Percentiles rank a stretch among this genome's conserved stretches.
These are phyloP conservation scores for Kodamaea laetipori DNA, from an alignment of 805 yeast genomes.

Conservation along the genomic window DNA sequence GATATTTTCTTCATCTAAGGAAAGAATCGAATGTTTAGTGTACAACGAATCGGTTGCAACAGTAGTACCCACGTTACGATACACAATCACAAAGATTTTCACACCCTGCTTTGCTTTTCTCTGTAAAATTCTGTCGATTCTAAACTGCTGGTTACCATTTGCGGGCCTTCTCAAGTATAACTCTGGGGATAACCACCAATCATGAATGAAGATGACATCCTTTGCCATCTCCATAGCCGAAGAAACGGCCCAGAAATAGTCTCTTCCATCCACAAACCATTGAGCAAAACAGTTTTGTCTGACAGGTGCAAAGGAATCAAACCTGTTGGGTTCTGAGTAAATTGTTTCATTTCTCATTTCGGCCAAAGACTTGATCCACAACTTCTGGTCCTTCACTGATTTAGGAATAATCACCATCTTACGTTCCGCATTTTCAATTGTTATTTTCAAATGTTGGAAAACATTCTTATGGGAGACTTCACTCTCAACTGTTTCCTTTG, in stretches of 20 bases:
- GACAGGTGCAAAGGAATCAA: conserved; percentile 91
- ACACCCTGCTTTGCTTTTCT: conserved; percentile 94
- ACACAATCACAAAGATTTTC: conserved; percentile 86
- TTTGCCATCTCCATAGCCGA: conserved; percentile 91
- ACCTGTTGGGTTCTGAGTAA: conserved; percentile 78
- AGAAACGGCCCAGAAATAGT: conserved; percentile 94
- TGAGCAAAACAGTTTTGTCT: conserved; percentile 85
- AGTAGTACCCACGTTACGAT: conserved; percentile 90
- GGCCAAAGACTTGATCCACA: conserved; percentile 76
- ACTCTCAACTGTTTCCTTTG: conserved; percentile 26
- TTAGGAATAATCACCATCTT: conserved; percentile 71
- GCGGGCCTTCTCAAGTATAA: conserved; percentile 91
- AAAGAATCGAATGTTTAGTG: conserved; percentile 90
- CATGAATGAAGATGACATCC: conserved; percentile 92
- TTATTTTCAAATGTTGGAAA: conserved; percentile 53
- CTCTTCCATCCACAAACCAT: conserved; percentile 96
- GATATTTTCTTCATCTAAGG: conserved; percentile 75
- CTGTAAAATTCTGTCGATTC: conserved; percentile 84
- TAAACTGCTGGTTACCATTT: conserved; percentile 90
- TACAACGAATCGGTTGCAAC: conserved; percentile 93
- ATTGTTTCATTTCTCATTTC: conserved; percentile 65
- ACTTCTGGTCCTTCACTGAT: conserved; percentile 61
- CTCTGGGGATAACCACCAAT: conserved; percentile 99
- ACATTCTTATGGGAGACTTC: conserved; percentile 41
- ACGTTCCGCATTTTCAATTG: conserved; percentile 74